Conservation (phyloP, 768 basidiomycete species). For the Lentinula sp. region DNA sequence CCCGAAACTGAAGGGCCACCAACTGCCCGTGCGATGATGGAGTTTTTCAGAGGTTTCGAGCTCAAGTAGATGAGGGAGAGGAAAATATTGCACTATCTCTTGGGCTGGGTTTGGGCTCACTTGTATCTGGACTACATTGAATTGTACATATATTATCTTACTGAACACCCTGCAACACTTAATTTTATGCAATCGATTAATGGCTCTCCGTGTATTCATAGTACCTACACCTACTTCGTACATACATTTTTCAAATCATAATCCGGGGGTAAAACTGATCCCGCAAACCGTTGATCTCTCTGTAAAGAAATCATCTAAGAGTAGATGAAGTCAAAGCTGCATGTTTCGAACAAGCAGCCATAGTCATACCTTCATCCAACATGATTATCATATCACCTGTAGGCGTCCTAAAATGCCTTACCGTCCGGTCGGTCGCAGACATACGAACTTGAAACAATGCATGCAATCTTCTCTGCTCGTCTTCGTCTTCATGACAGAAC, state of each 20-base stretch:
- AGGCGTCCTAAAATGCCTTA: not conserved
- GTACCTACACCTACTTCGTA: not conserved
- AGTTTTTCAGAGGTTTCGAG: not conserved
- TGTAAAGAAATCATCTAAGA: not conserved
- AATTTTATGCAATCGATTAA: not conserved
- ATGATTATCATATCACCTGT: not conserved
- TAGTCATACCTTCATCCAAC: not conserved
- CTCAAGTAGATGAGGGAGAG: not conserved
- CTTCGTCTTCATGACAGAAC: not conserved
- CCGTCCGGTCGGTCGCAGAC: not conserved
- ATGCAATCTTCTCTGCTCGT: not conserved
- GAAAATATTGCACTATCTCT: not conserved
- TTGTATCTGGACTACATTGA: not conserved
- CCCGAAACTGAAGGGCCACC: not conserved
- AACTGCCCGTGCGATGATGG: not conserved
- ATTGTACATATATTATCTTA: not conserved
- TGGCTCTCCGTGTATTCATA: not conserved
- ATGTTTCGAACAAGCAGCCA: too few species aligned
- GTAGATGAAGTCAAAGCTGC: not conserved
- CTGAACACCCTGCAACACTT: not conserved
- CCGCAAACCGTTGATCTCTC: not conserved
- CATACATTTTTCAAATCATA: not conserved
- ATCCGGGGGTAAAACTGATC: not conserved
- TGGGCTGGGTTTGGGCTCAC: not conserved
- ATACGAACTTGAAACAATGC: not conserved